Percentiles rank a stretch among this genome's conserved stretches.
Evolutionary conservation across 2,329 filamentous ascomycete genomes (phyloP).

Genomic region (Domatiomyces globalis): DNA sequence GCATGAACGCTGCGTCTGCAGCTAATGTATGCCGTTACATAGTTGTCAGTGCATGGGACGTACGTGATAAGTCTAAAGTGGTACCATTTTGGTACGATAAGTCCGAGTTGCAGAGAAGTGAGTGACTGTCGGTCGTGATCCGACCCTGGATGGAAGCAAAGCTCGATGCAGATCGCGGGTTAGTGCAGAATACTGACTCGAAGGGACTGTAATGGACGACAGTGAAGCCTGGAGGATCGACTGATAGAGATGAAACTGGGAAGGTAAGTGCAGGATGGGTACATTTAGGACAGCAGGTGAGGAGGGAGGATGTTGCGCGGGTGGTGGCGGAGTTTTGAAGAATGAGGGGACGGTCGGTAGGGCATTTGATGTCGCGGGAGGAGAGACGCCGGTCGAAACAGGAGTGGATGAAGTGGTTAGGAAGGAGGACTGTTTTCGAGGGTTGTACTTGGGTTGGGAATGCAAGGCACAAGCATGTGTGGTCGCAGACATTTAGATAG

Average conservation of each 20-base stretch:
- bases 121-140: neutral
- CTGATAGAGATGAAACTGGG: neutral
- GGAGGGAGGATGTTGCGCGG: slow-evolving; percentile 2
- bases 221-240: neutral
- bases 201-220: neutral
- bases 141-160: slow-evolving; percentile 4
- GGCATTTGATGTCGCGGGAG: slow-evolving; percentile 2
- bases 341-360: neutral
- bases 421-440: too few relatives aligned
- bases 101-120: neutral
- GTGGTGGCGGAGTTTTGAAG: neutral
- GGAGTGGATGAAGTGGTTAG: neutral
- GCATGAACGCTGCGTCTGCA: slow-evolving; percentile 1
- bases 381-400: neutral
- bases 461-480: too few relatives aligned
- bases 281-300: neutral
- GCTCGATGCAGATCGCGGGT: neutral
- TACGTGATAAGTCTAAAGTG: neutral
- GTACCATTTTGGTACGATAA: slow-evolving; percentile 1
- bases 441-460: too few relatives aligned
- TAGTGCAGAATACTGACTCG: neutral
- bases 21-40: neutral
- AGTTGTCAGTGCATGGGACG: neutral
- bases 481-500: too few relatives aligned
- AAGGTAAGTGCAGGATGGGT: slow-evolving; percentile 1